phyloP scores from a whole-genome alignment of 148 eudicot species.

The Rhododendron ferrugineum region DNA sequence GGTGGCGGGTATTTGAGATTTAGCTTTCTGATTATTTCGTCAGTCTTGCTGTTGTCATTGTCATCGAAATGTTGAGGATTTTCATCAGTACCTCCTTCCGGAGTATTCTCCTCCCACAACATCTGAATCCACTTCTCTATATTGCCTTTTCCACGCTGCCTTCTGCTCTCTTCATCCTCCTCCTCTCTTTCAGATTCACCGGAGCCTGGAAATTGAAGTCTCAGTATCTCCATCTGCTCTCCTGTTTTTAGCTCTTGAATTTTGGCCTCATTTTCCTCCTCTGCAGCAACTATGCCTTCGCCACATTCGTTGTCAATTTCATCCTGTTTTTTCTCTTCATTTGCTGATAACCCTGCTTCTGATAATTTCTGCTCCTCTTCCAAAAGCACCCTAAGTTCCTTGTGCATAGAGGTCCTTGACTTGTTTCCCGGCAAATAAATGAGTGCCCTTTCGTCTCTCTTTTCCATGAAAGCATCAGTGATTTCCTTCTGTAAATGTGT shows the following conservation, averaged over 20 bases:
- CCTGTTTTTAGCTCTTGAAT: constrained; percentile 21
- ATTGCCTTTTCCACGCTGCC: constrained; percentile 74
- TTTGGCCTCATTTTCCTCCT: constrained; percentile 19
- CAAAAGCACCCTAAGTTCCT: constrained; percentile 65
- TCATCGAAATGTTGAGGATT: constrained; percentile 20
- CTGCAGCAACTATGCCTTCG: constrained; percentile 1
- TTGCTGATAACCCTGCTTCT: constrained; percentile 36
- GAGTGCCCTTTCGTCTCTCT: not conserved
- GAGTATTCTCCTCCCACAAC: constrained; percentile 41
- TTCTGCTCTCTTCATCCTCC: constrained; percentile 77
- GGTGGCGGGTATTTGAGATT: constrained; percentile 51
- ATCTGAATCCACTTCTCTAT: constrained; percentile 89
- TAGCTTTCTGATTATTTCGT: constrained; percentile 45
- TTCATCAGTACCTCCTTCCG: constrained; percentile 22
- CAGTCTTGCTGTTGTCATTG: constrained; percentile 28
- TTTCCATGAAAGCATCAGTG: not conserved
- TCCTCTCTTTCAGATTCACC: constrained; percentile 22
- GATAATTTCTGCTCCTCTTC: constrained; percentile 82
- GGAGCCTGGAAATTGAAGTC: constrained; percentile 31
- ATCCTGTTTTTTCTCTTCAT: constrained; percentile 28
- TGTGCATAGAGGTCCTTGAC: constrained; percentile 26
- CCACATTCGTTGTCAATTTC: constrained; percentile 9
- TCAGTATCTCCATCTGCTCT: constrained; percentile 19
- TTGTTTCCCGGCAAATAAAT: constrained; percentile 22
- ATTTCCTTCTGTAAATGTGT: constrained; percentile 11